Percentiles rank a stretch among this genome's conserved stretches.
Conservation (phyloP, 768 basidiomycete genomes). For the Lactarius indigo region DNA sequence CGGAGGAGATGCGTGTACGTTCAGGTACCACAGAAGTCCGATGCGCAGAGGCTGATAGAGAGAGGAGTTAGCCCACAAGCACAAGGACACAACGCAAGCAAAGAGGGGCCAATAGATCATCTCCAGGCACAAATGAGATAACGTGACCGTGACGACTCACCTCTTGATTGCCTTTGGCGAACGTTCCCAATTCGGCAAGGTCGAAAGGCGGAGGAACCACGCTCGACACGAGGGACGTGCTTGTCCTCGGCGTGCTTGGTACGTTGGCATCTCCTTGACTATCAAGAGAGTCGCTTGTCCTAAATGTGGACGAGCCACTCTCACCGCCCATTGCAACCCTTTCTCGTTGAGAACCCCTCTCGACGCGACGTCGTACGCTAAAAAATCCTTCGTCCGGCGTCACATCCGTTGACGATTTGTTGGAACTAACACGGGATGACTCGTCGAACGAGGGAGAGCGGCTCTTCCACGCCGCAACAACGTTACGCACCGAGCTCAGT, state of each 20-base stretch:
- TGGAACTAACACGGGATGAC: slow-evolving; percentile 18
- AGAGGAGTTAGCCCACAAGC: slow-evolving; percentile 16
- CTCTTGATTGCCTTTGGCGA: slow-evolving; percentile 42
- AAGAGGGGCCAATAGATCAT: slow-evolving; percentile 6
- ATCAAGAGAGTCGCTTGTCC: slow-evolving; percentile 18
- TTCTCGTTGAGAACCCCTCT: slow-evolving; percentile 34
- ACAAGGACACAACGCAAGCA: slow-evolving; percentile 10
- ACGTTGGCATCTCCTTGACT: slow-evolving; percentile 20
- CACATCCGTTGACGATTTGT: slow-evolving; percentile 12
- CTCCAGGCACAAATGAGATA: not conserved
- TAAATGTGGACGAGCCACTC: slow-evolving; percentile 7
- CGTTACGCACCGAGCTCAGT: slow-evolving; percentile 69
- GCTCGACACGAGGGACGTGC: slow-evolving; percentile 30
- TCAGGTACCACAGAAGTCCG: slow-evolving; percentile 87
- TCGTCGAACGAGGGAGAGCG: slow-evolving; percentile 46
- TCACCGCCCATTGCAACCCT: slow-evolving; percentile 18
- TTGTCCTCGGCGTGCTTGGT: slow-evolving; percentile 31
- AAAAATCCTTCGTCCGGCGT: slow-evolving; percentile 44
- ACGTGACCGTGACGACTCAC: slow-evolving; percentile 33
- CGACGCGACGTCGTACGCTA: slow-evolving; percentile 45
- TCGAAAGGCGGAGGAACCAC: slow-evolving; percentile 46
- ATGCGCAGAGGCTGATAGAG: slow-evolving; percentile 73
- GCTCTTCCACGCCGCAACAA: slow-evolving; percentile 79
- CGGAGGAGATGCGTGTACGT: slow-evolving; percentile 79
- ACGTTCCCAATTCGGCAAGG: slow-evolving; percentile 43